Conservation (phyloP, 441 rosid genomes). For the Sinapis alba region DNA sequence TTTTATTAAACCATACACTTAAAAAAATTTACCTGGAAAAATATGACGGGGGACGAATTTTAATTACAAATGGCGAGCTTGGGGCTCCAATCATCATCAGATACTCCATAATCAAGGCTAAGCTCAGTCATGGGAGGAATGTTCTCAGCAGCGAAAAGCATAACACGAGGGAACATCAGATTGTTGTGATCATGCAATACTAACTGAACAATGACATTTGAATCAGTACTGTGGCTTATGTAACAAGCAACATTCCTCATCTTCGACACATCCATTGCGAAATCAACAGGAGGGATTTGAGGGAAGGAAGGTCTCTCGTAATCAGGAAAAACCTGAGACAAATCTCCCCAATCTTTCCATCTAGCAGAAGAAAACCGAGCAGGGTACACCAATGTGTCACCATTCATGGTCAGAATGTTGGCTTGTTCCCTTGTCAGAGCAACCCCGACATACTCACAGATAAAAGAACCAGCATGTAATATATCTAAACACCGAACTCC, state of each 20-base stretch:
- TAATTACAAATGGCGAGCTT: conserved; percentile 81
- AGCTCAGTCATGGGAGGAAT: conserved; percentile 89
- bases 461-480: conserved; percentile 86
- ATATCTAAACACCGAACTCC: conserved; percentile 85
- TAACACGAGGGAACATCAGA: conserved; percentile 81
- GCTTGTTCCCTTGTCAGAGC: conserved; percentile 91
- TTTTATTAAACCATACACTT: neutral
- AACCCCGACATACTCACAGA: conserved; percentile 90
- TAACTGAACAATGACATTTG: conserved; percentile 85
- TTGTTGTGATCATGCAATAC: conserved; percentile 87
- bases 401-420: conserved; percentile 75
- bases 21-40: conserved; percentile 34
- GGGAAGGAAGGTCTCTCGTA: conserved; percentile 65
- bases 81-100: conserved; percentile 60
- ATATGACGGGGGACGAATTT: neutral
- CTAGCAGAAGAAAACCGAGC: conserved; percentile 59
- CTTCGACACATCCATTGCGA: conserved; percentile 87
- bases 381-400: conserved; percentile 81
- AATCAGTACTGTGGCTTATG: conserved; percentile 80
- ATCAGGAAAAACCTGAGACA: conserved; percentile 63
- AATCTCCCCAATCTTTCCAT: conserved; percentile 92
- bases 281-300: conserved; percentile 76
- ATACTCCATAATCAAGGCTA: conserved; percentile 89
- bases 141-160: conserved; percentile 87
- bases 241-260: conserved; percentile 96